Evolutionary conservation across 2,329 filamentous ascomycete species (phyloP), one percentile per base, ranked within the genome.

Genomic region (Talaromyces sp.): DNA sequence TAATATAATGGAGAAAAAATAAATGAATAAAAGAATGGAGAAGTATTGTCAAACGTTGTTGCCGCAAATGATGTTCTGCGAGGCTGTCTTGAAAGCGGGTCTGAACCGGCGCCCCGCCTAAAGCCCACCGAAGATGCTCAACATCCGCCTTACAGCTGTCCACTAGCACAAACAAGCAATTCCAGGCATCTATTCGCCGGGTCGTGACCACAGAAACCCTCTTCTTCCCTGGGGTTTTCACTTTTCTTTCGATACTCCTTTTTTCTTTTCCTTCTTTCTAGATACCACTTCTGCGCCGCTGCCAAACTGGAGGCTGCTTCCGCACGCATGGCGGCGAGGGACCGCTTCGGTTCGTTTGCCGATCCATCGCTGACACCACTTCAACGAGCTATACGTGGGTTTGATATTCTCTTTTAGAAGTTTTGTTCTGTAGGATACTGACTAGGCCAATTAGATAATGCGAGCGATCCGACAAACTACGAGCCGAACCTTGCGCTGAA

Each of bases 401-500:
- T 14, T 17, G 32, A 35, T 46, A 14, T 43, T 29, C 56, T 58
- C 51, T 38, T n/a, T 24, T 55, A 6, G 41, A 4, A 19, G 19
- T 27, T n/a, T 3, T 11, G 17, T 29, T 19, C 19, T 46, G 9
- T 9, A 46, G 43, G 3, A 8, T 8, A 46, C 21, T 46, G 8
- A 46, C 43, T 6, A 46, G 3, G 0, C 8, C 19, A 19, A 26
- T 27, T 17, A 86, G 84, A 95, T 75, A 93, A 93, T 79, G 93
- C 95, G 66, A 98, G 95, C 81, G 96, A 95, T 71, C 91, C 95
- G 56, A 90, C 96, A 75, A 97, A 98, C 80, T 97, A 92, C 81
- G 95, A 99, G 81, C 93, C 95, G 64, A 98, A 99, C 73, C 88
- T 99, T 59, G 95, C 93, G 61, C 82, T 99, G 65, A 96, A 95